Evolutionary conservation across 257 asterid genomes (phyloP), one percentile per base, ranked within the genome.

Genomic region (Handroanthus guayacan): DNA sequence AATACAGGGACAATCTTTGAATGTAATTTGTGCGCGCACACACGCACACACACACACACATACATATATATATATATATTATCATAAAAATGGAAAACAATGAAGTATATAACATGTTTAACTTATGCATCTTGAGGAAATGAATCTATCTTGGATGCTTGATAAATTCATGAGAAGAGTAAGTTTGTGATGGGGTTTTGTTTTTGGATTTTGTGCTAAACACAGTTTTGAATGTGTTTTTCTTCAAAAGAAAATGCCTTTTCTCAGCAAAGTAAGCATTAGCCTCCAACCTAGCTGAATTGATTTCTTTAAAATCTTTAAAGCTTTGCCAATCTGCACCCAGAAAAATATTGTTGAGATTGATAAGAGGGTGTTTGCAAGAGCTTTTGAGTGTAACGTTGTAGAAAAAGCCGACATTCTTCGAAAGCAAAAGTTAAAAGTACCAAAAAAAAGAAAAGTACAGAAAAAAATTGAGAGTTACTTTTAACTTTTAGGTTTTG

Each of bases 231-330:
- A 1, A 39, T n/a, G 10, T 60, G 50, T 36, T 12, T 70, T 20
- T 64, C 43, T 38, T 69, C 31, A 69, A 67, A 73, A 74, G 25
- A 70, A 54, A 41, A 62, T 77, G 25, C 65, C 54, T n/a, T 60
- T 61, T 18, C 38, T 61, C 8, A 51, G 57, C 51, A 39, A 79
- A 74, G 13, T 25, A 16, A 41, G 71, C 36, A 36, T 64, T 16
- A 7, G 56, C 43, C 9, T 51, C 66, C 61, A 14, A 34, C 13
- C 17, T 47, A n/a, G 45, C 5, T 69, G 61, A 39, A 20, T 62
- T 62, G 34, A 7, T 57, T 48, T 16, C 55, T 18, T 45, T 18
- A 43, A 73, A 72, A 58, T 43, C 12, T 73, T 39, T 62, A 20
- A 41, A 36, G 47, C 13, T 57, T 65, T 52, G 62, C 55, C 18